Conservation (phyloP, 352 stramenopile species). For the Phytophthora chlamydospora region DNA sequence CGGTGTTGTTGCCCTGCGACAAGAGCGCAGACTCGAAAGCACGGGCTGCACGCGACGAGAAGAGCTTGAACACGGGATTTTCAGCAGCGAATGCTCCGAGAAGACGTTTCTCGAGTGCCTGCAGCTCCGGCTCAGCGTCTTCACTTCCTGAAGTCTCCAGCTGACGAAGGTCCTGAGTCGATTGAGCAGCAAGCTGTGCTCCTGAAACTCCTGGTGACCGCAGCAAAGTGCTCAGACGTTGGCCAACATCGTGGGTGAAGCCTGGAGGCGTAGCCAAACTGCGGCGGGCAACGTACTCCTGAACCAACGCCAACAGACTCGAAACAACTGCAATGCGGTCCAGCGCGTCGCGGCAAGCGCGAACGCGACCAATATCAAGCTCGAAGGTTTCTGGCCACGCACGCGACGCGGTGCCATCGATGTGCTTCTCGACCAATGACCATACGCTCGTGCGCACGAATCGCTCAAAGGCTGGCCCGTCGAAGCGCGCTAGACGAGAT, state of each 20-base stretch:
- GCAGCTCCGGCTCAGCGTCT: constrained; percentile 27
- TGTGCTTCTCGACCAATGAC: constrained; percentile 54
- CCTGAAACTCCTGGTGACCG: constrained; percentile 53
- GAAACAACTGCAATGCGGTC: constrained; percentile 65
- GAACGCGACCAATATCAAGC: constrained; percentile 61
- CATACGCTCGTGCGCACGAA: constrained; percentile 57
- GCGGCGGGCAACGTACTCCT: constrained; percentile 55
- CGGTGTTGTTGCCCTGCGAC: constrained; percentile 14
- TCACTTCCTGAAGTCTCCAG: constrained; percentile 25
- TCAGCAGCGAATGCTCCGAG: constrained; percentile 43
- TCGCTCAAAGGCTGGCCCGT: constrained; percentile 49
- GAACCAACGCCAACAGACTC: constrained; percentile 62
- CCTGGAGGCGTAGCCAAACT: constrained; percentile 28
- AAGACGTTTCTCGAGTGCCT: constrained; percentile 52
- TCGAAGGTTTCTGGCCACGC: constrained; percentile 73
- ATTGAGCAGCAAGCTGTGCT: constrained; percentile 58
- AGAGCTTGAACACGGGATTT: constrained; percentile 70
- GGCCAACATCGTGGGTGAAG: constrained; percentile 39
- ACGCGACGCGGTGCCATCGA: constrained; percentile 43
- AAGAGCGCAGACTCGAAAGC: constrained; percentile 40
- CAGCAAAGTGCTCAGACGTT: constrained; percentile 52
- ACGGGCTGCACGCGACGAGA: constrained; percentile 45
- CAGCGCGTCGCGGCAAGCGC: constrained; percentile 55
- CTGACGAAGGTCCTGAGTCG: constrained; percentile 38
- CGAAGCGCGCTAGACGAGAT: constrained; percentile 24